Conservation (phyloP, 2,329 filamentous ascomycete genomes). For the Thielaviopsis populi region DNA sequence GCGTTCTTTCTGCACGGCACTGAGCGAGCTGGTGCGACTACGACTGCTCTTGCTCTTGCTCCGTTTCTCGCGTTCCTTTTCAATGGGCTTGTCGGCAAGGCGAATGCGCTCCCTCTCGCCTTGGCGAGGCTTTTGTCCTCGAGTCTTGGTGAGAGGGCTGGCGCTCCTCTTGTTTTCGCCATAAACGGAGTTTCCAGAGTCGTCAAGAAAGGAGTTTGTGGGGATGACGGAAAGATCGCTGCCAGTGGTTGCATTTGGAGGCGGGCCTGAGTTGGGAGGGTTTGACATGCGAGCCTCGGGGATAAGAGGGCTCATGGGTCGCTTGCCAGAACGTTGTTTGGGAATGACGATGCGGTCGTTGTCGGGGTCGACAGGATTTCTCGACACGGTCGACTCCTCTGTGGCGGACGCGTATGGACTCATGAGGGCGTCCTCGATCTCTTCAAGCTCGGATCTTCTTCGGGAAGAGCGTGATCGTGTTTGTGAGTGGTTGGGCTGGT, state of each 20-base stretch:
- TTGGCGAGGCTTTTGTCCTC: constrained; percentile 30
- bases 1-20: constrained; percentile 19
- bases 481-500: constrained; percentile 78
- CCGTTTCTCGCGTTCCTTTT: constrained; percentile 35
- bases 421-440: constrained; percentile 47
- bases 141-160: constrained; percentile 20
- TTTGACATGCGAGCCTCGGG: constrained; percentile 23
- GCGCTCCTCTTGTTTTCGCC: constrained; percentile 14
- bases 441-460: constrained; percentile 30
- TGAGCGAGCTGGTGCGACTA: constrained; percentile 24
- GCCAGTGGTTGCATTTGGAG: constrained; percentile 43
- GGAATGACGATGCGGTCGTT: constrained; percentile 39
- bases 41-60: constrained; percentile 23
- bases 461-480: constrained; percentile 57
- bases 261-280: constrained; percentile 32
- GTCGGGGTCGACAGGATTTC: constrained; percentile 77
- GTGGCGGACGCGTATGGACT: constrained; percentile 64
- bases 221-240: constrained; percentile 77
- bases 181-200: constrained; percentile 32
- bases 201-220: constrained; percentile 46
- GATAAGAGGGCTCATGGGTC: constrained; percentile 53
- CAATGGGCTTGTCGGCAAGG: constrained; percentile 19
- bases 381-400: constrained; percentile 62
- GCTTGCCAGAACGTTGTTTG: constrained; percentile 28
- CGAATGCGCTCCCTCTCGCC: constrained; percentile 20